Base-by-base conservation (phyloP, 2,329 filamentous ascomycete species). In the Stagonosporopsis chrysanthemi region DNA sequence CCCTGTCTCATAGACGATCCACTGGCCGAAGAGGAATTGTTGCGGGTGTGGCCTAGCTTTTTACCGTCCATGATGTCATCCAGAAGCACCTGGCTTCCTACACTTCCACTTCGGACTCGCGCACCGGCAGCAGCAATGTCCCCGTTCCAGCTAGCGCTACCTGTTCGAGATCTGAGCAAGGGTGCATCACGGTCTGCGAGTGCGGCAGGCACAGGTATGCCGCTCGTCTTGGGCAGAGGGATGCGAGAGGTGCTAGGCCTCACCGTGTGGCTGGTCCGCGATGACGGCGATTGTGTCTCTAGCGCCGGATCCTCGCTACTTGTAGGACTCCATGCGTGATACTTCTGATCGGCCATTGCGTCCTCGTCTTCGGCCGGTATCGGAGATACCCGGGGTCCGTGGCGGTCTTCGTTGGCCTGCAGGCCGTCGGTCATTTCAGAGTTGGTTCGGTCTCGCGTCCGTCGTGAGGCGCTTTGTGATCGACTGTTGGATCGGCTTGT, bases 211-310 rank as follows among this genome's bases (percentile, higher is more conserved):
- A 96, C 88, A 11, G 92, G 92, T 19, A 87, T 84, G 2, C 90
- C 90, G 72, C 91, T 97, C 14, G 85, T 81, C 68, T 91, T 93
- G 28, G 92, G 88, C 35, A 98, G 83, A 1, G 95, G 95, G 72
- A 99, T 97, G 51, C 91, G 88, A 41, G 94, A 97, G 3, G 84
- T 80, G 78, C 85, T 79, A 28, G 80, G 79, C 53, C 80, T 70
- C 36, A 69, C 67, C 44, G 81, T 85, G 78, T 83, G 89, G 69
- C 74, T 83, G 62, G 62, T 63, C 64, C 66, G 66, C 35, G 67
- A 60, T 66, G 84, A 77, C 77, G 84, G 62, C 28, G 74, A 69
- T 8, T 78, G 73, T 52, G 72, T 75, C 28, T 85, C 81, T 9
- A 80, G 78, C 24, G 89, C 88, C 60, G 91, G 89, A 72, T 97